Base-by-base conservation (phyloP, 2,329 filamentous ascomycete genomes). In the Arthrobotrys entomopaga region DNA sequence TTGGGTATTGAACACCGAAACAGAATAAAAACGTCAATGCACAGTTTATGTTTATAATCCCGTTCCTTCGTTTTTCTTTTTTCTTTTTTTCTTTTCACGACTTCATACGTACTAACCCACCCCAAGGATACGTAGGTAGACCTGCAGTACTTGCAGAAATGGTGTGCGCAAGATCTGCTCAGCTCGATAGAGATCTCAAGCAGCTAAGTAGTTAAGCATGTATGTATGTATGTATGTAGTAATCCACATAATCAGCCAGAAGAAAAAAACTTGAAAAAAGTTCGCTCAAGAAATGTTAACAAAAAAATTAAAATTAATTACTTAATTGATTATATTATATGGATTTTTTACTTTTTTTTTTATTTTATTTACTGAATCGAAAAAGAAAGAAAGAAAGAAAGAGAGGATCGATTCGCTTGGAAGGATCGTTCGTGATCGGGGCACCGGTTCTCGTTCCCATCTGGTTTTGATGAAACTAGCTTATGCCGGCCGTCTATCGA, bases 111-210 rank as follows among this genome's bases (percentile, higher is more conserved):
- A 34, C 29, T n/a, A n/a, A n/a, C n/a, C n/a, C n/a, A n/a, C n/a
- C n/a, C 29, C 29, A 34, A 34, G 29, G 29, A 34, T 34, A 34
- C 29, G 29, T 34, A 34, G 7, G 29, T 34, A 34, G 7, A 34
- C 29, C 29, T 34, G 29, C 29, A 40, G 56, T 49, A 48, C 40
- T 46, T 52, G 26, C 19, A 42, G 24, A 20, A 49, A 19, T 61
- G 56, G 48, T 56, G 24, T 54, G 52, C 46, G 40, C 48, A 57
- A 73, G 69, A 73, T 73, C 69, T n/a, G n/a, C n/a, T 73, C 66
- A 61, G 69, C 69, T 63, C 61, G 61, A 73, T 58, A 73, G 58
- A 65, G 61, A 65, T 73, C 69, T 66, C n/a, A n/a, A 29, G 6
- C 60, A 59, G 58, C n/a, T n/a, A n/a, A n/a, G n/a, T n/a, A n/a